phyloP scores from a whole-genome alignment of 2,329 filamentous ascomycete species.

The Talaromyces sp. region DNA sequence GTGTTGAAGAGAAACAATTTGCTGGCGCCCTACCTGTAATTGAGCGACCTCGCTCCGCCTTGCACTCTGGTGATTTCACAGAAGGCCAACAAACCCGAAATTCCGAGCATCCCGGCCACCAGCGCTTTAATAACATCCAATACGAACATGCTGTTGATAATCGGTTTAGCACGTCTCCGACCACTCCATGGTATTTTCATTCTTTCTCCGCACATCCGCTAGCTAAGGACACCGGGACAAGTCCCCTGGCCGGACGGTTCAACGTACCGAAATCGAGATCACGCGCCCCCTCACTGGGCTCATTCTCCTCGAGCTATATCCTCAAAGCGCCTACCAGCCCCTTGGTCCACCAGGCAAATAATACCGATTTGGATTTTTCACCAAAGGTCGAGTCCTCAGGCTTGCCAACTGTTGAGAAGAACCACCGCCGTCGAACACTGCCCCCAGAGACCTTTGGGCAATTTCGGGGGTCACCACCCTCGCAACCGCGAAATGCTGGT shows the following conservation, averaged over 20 bases:
- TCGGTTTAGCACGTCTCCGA: constrained; percentile 44
- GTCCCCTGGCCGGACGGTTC: constrained; percentile 13
- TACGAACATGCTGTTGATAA: constrained; percentile 11
- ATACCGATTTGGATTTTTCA: constrained; percentile 65
- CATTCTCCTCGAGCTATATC: constrained; percentile 71
- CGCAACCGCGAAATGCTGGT: constrained; percentile 29
- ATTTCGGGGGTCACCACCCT: constrained; percentile 39
- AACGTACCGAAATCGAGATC: constrained; percentile 25
- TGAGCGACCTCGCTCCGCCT: constrained; percentile 71
- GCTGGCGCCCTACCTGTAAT: constrained; percentile 58
- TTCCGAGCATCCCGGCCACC: constrained; percentile 21
- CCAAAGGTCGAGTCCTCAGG: constrained; percentile 49
- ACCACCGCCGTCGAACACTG: constrained; percentile 64
- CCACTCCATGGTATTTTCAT: constrained; percentile 50
- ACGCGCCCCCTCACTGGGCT: constrained; percentile 58
- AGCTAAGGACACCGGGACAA: constrained; percentile 12
- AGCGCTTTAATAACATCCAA: constrained; percentile 9
- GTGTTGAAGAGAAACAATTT: constrained; percentile 35
- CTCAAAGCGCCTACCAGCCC: constrained; percentile 89
- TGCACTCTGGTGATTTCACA: constrained; percentile 59
- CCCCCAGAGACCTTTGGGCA: constrained; percentile 55
- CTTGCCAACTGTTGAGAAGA: constrained; percentile 42
- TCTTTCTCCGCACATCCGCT: constrained; percentile 18
- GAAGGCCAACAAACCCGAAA: constrained; percentile 31
- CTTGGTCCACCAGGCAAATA: constrained; percentile 80